Conservation (phyloP, 768 basidiomycete genomes). For the Lepiota venenata region DNA sequence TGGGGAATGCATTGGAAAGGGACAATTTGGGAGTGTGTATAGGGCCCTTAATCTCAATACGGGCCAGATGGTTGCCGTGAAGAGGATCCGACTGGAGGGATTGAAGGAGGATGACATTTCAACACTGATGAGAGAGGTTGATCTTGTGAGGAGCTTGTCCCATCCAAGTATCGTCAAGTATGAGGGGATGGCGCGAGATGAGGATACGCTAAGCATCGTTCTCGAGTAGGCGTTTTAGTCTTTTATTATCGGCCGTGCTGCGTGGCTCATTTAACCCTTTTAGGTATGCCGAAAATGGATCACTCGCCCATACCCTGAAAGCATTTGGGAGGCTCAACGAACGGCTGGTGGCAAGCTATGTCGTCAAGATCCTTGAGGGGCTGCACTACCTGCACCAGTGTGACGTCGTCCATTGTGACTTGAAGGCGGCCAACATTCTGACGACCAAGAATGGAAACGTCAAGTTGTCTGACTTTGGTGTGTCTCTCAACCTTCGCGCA, state of each 20-base stretch:
- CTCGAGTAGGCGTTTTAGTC: constrained; percentile 72
- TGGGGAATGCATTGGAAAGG: constrained; percentile 94
- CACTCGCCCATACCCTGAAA: constrained; percentile 88
- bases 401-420: constrained; percentile 94
- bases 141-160: constrained; percentile 83
- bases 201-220: constrained; percentile 86
- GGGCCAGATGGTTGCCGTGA: constrained; percentile 99
- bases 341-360: constrained; percentile 85
- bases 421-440: constrained; percentile 99
- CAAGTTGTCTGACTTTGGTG: constrained; percentile 96
- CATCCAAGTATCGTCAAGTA: constrained; percentile 98
- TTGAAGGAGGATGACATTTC: constrained; percentile 87
- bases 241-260: constrained; percentile 13
- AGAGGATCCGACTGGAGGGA: constrained; percentile 88
- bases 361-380: constrained; percentile 95
- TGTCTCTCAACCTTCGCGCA: constrained; percentile 91
- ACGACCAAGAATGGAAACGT: constrained; percentile 97
- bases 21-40: constrained; percentile 96
- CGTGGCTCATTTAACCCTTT: constrained; percentile 3
- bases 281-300: constrained; percentile 96
- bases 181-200: constrained; percentile 91
- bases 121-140: constrained; percentile 92
- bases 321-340: constrained; percentile 95
- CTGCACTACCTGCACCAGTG: constrained; percentile 88
- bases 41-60: constrained; percentile 91